These are phyloP conservation scores for Trichoderma sp. DNA, from an alignment of 2,329 filamentous ascomycete species.

Conservation along the genomic window DNA sequence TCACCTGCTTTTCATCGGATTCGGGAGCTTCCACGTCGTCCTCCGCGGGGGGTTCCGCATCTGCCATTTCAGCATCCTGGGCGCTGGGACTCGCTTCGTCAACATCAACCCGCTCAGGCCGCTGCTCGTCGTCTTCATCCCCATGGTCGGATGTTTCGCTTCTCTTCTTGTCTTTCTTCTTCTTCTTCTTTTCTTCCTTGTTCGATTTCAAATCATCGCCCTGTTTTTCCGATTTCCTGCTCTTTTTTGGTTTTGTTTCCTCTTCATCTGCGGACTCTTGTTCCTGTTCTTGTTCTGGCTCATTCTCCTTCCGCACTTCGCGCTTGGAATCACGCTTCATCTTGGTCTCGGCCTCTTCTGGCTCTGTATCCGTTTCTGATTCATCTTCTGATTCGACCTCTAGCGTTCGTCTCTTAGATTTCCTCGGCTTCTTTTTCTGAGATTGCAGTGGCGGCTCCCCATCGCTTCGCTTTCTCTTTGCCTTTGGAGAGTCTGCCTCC, in stretches of 20 bases:
- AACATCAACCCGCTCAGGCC: neutral
- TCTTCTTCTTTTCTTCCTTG: conserved; percentile 33
- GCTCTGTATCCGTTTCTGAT: conserved; percentile 16
- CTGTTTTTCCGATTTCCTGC: conserved; percentile 32
- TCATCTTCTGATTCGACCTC: conserved; percentile 13
- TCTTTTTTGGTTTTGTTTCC: conserved; percentile 34
- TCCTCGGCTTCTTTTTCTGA: conserved; percentile 37
- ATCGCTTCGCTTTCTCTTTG: conserved; percentile 39
- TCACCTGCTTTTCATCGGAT: conserved; percentile 16
- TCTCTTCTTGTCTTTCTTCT: conserved; percentile 19
- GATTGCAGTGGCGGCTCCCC: conserved; percentile 29
- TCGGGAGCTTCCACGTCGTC: conserved; percentile 6
- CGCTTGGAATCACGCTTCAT: neutral
- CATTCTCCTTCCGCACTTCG: conserved; percentile 25
- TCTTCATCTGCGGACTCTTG: neutral
- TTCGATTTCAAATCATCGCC: conserved; percentile 26
- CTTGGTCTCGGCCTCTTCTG: conserved; percentile 25
- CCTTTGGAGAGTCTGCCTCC: conserved; percentile 25
- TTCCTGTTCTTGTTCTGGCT: conserved; percentile 21
- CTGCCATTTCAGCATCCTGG: conserved; percentile 18
- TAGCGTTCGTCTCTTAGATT: conserved; percentile 21
- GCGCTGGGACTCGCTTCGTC: neutral
- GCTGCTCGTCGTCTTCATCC: conserved; percentile 20
- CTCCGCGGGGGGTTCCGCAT: neutral
- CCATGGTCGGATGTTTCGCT: conserved; percentile 9